Conservation (phyloP, 73 alveolate species). For the Diophrys sp. region DNA sequence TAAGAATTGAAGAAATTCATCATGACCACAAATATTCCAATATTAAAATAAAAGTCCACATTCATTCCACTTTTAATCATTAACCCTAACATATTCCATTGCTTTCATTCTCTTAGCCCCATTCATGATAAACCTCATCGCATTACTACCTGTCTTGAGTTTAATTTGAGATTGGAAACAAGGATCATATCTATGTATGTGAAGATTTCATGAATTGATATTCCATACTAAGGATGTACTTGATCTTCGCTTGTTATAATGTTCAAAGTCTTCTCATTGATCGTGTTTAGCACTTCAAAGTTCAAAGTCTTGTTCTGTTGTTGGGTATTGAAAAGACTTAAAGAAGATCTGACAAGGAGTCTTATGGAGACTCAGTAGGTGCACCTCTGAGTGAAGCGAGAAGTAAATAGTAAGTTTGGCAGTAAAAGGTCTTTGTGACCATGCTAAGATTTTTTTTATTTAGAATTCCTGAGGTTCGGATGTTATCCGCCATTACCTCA, state of each 20-base stretch:
- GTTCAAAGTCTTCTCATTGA: background rate
- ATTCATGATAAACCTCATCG: background rate
- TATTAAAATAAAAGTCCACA: background rate
- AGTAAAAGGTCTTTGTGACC: no score
- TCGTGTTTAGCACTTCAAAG: background rate
- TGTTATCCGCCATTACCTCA: no score
- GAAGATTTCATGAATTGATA: background rate
- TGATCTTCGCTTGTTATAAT: background rate
- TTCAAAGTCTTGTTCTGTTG: no score
- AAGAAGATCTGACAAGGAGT: no score
- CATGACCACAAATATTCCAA: background rate
- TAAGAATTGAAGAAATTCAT: no score
- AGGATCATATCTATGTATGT: background rate
- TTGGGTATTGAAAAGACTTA: no score
- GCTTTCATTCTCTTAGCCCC: background rate
- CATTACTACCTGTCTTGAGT: background rate
- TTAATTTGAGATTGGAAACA: background rate
- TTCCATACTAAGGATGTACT: background rate
- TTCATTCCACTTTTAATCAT: background rate
- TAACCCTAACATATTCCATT: background rate
- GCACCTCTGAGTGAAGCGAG: no score
- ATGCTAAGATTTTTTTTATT: no score
- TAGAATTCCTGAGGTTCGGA: no score
- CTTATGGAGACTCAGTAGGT: no score
- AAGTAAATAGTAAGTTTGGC: no score